phyloP scores from a whole-genome alignment of 352 stramenopile species.

The Halophytophthora polymorphica region DNA sequence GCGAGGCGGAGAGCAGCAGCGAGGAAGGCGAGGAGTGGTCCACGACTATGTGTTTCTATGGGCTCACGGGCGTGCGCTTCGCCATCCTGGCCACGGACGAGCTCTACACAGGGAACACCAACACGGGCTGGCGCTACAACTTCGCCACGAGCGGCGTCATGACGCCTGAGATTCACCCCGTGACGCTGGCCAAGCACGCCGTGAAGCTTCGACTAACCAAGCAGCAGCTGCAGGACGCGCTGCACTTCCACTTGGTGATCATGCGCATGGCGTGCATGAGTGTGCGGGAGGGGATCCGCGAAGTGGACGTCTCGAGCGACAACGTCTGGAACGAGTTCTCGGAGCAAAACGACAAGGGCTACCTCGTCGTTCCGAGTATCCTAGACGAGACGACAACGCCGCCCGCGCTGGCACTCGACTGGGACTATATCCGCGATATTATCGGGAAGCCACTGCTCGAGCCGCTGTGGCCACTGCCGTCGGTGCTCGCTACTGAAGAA shows the following conservation, averaged over 20 bases:
- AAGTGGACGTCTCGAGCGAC: constrained; percentile 57
- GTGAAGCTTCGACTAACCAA: constrained; percentile 44
- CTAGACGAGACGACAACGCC: constrained; percentile 20
- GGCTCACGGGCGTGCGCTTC: constrained; percentile 58
- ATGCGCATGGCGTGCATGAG: constrained; percentile 82
- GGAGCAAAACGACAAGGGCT: constrained; percentile 86
- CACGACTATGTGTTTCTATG: constrained; percentile 79
- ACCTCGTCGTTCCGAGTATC: constrained; percentile 71
- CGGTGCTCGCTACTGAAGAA: constrained; percentile 6
- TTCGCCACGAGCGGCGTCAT: constrained; percentile 80
- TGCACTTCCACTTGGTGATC: constrained; percentile 75
- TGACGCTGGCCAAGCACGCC: constrained; percentile 55
- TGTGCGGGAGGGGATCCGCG: constrained; percentile 63
- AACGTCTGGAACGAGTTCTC: constrained; percentile 82
- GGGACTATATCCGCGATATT: constrained; percentile 62
- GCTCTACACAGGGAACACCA: constrained; percentile 79
- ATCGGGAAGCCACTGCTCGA: constrained; percentile 60
- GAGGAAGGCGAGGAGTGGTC: constrained; percentile 36
- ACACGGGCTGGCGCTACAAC: constrained; percentile 77
- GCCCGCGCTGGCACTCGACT: constrained; percentile 43
- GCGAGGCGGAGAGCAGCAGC: constrained; percentile 13
- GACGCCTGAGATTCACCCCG: constrained; percentile 48
- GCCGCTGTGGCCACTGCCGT: constrained; percentile 63
- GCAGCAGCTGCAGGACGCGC: constrained; percentile 48
- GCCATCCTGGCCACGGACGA: constrained; percentile 75